These are phyloP conservation scores for Tulasnella sp. DNA, from an alignment of 768 basidiomycete genomes.

Conservation along the genomic window DNA sequence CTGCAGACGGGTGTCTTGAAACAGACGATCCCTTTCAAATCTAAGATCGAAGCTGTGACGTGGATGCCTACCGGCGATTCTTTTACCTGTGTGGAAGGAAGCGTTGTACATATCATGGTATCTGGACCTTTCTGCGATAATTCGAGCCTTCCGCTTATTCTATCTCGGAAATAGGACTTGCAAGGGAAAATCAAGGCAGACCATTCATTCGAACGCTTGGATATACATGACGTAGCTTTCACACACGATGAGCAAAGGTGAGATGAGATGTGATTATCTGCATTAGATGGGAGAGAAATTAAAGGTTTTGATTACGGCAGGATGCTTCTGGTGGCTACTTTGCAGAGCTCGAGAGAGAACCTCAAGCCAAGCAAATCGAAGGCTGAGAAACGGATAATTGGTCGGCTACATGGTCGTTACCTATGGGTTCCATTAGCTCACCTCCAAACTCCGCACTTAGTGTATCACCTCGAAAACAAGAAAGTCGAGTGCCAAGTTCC, in stretches of 20 bases:
- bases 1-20: constrained; percentile 58
- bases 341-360: constrained; percentile 52
- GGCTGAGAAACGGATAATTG: constrained; percentile 49
- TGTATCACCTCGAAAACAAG: constrained; percentile 58
- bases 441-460: constrained; percentile 34
- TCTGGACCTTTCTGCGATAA: neutral
- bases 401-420: constrained; percentile 37
- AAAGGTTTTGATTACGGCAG: neutral
- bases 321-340: constrained; percentile 59
- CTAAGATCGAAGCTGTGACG: constrained; percentile 51
- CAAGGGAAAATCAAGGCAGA: constrained; percentile 51
- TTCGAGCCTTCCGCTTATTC: neutral
- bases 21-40: constrained; percentile 47
- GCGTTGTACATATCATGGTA: constrained; percentile 35
- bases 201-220: constrained; percentile 54
- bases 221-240: constrained; percentile 61
- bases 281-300: neutral
- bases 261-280: neutral
- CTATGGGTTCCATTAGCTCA: neutral
- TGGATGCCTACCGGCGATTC: constrained; percentile 62
- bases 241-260: constrained; percentile 53
- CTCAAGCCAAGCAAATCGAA: constrained; percentile 62
- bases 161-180: constrained; percentile 40
- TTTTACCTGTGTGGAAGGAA: constrained; percentile 65
- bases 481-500: constrained; percentile 68